These are phyloP conservation scores for Anthracocystis setariae DNA, from an alignment of 1,284 basidiomycete genomes.

Conservation along the genomic window DNA sequence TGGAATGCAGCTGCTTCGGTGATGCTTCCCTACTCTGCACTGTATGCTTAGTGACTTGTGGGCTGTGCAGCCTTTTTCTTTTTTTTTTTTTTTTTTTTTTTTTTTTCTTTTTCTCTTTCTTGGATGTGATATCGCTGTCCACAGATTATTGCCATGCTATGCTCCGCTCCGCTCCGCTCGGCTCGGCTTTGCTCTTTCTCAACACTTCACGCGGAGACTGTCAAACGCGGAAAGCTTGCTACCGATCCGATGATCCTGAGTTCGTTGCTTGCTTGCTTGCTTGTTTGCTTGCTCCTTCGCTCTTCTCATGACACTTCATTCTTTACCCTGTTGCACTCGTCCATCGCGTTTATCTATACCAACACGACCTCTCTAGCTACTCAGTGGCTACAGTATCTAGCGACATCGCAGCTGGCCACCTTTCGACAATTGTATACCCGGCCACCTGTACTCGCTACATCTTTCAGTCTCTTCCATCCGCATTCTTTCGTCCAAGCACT, in stretches of 20 bases:
- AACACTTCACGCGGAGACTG: conserved; percentile 2
- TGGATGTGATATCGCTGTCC: too few species aligned
- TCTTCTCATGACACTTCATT: neutral
- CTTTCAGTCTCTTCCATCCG: too few species aligned
- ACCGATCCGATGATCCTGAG: neutral
- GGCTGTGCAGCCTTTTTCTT: neutral
- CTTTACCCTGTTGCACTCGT: neutral
- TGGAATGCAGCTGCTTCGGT: conserved; percentile 2
- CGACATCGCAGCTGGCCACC: neutral
- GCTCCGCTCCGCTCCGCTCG: neutral
- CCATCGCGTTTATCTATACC: neutral
- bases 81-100: too few species aligned
- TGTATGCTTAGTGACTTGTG: neutral
- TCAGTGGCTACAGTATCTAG: neutral
- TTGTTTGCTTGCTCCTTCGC: neutral
- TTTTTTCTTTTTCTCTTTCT: too few species aligned
- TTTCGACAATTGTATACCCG: neutral
- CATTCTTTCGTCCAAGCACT: too few species aligned
- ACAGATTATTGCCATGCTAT: too few species aligned
- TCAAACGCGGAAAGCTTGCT: conserved; percentile 3
- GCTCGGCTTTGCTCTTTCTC: conserved; percentile 2
- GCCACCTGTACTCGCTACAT: neutral
- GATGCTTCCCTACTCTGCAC: neutral
- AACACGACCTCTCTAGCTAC: neutral
- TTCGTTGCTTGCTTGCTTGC: neutral